Conservation (phyloP, 176 grass and related monocot species). For the Carex scoparia region DNA sequence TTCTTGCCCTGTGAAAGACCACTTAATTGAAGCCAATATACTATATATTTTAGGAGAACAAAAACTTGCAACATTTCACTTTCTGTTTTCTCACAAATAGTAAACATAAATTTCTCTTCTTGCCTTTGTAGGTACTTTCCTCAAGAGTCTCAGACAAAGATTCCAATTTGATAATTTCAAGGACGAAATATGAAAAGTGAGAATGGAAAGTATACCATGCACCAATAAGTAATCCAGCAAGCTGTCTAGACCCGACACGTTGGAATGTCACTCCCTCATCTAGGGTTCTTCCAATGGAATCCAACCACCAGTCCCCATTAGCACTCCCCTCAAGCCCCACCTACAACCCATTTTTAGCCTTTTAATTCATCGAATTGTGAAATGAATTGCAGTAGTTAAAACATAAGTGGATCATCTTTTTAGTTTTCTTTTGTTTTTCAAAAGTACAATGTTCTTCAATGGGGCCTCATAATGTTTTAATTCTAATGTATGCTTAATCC, state of each 20-base stretch:
- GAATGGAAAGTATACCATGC: slow-evolving; percentile 53
- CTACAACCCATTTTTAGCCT: slow-evolving; percentile 34
- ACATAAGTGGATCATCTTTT: not conserved
- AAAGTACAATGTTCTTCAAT: not conserved
- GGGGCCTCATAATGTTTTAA: not conserved
- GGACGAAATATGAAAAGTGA: not conserved
- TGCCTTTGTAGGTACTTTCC: not conserved
- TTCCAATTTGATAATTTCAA: not conserved
- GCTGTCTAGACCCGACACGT: slow-evolving; percentile 91
- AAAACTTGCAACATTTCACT: not conserved
- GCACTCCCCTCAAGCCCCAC: slow-evolving; percentile 97
- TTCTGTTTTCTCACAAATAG: not conserved
- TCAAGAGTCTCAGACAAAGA: not conserved
- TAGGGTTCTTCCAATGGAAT: slow-evolving; percentile 77
- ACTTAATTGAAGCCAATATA: slow-evolving; percentile 21
- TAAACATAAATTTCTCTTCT: not conserved
- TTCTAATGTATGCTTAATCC: not conserved
- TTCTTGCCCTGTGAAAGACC: slow-evolving; percentile 77
- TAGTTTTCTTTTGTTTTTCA: not conserved
- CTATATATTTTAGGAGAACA: not conserved
- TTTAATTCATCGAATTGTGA: not conserved
- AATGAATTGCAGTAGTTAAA: not conserved
- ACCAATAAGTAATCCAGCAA: slow-evolving; percentile 86
- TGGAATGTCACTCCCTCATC: slow-evolving; percentile 81
- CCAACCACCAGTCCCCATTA: slow-evolving; percentile 99